Evolutionary conservation across 768 basidiomycete genomes (phyloP).

Genomic region (Coprinellus micaceus): DNA sequence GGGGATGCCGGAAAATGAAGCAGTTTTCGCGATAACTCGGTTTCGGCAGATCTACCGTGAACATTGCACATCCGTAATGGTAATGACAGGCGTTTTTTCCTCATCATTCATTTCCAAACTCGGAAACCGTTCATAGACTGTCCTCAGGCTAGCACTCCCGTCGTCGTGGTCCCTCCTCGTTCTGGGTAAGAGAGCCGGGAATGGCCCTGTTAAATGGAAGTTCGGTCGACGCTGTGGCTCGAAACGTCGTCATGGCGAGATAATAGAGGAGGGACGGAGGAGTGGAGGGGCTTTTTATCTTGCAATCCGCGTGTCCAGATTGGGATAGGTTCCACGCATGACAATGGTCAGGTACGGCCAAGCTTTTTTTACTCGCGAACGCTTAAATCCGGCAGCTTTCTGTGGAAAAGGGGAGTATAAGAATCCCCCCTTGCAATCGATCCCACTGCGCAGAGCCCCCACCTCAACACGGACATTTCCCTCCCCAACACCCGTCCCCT

Average conservation of each 20-base stretch:
- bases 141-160: too few relatives aligned
- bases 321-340: neutral
- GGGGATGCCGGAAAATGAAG: too few relatives aligned
- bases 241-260: neutral
- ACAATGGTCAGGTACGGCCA: neutral
- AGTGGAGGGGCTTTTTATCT: neutral
- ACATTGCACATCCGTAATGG: neutral
- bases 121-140: neutral
- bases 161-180: too few relatives aligned
- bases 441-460: neutral
- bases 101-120: neutral
- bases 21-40: too few relatives aligned
- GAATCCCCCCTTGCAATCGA: neutral
- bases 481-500: neutral
- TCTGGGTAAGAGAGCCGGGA: too few relatives aligned
- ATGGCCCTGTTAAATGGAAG: too few relatives aligned
- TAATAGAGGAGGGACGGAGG: neutral
- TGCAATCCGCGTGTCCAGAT: neutral
- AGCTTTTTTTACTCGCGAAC: neutral
- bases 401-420: slow-evolving; percentile 1
- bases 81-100: neutral
- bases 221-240: too few relatives aligned
- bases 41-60: too few relatives aligned
- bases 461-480: neutral
- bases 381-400: neutral